Base-by-base conservation (phyloP, 768 basidiomycete genomes). In the Hypholoma sublateritium region DNA sequence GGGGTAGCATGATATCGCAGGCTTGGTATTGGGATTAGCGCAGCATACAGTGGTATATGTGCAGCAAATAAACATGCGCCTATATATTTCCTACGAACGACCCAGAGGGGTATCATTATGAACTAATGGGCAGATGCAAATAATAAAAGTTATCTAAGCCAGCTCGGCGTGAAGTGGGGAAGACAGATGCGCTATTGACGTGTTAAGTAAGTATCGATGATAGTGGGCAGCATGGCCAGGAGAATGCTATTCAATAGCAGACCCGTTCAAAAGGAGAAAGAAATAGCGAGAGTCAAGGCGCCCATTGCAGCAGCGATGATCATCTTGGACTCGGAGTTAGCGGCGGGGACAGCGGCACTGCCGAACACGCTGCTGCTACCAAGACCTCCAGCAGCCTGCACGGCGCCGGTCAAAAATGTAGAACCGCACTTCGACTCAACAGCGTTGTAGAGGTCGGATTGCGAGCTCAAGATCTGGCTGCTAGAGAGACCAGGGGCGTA, bases 401-500 rank as follows among this genome's bases (percentile, higher is more conserved):
- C 82, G 17, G 80, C 82, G 37, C 83, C 81, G 56, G 72, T 80
- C 56, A 93, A 77, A 83, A 93, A 97, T 65, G 74, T 79, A 7
- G 70, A 24, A 3, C 91, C 90, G 69, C 96, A 99, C 39, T 77
- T 87, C 55, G 61, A 61, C 41, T 74, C 68, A 63, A 95, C 77
- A 55, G 75, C 82, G 19, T 66, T 62, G 81, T 91, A 96, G 36
- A 98, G 80, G 7, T 62, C 66, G 14, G 71, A 37, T 73, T 98
- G 94, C 46, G 80, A 81, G 28, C 74, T 67, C 44, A 98, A 76
- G 53, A 98, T 76, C 13, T 77, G 68, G 65, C 87, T 90, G 64
- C 79, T 77, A 56, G 59, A 51, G 24, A 97, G 66, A 49, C 96
- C 94, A 25, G 88, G 83, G 7, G 81, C 90, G 70, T 93, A 98